Evolutionary conservation across 2,329 filamentous ascomycete species (phyloP).

Genomic region (Scleromitrula shiraiana): DNA sequence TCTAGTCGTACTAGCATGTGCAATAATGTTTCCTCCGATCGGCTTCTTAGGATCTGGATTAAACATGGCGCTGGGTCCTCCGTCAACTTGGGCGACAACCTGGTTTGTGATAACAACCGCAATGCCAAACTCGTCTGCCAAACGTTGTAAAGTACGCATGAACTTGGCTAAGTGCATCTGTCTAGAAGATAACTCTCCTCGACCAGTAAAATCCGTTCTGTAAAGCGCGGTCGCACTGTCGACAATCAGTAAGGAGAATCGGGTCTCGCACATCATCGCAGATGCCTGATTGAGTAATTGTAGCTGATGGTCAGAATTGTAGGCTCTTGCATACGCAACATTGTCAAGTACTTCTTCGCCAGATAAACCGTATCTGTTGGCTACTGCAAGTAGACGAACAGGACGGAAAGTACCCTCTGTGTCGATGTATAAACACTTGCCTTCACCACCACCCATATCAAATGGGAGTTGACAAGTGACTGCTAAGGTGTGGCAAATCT

Average conservation of each 20-base stretch:
- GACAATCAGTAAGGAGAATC: constrained; percentile 91
- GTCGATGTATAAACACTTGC: constrained; percentile 97
- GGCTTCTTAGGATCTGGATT: constrained; percentile 99
- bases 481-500: constrained; percentile 96
- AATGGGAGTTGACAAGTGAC: constrained; percentile 97
- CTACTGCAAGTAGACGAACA: constrained; percentile 82
- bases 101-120: constrained; percentile 98
- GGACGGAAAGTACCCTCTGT: constrained; percentile 96
- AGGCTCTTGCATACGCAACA: constrained; percentile 93
- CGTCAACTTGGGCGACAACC: constrained; percentile 96
- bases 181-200: constrained; percentile 88
- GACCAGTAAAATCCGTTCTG: constrained; percentile 92
- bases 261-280: constrained; percentile 98
- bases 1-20: constrained; percentile 90
- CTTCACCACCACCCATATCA: constrained; percentile 97
- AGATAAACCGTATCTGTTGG: constrained; percentile 86
- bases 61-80: constrained; percentile 94
- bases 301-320: constrained; percentile 97
- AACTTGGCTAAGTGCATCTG: constrained; percentile 87
- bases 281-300: constrained; percentile 91
- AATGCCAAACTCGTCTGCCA: constrained; percentile 83
- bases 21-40: constrained; percentile 97
- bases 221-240: constrained; percentile 95
- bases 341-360: constrained; percentile 98
- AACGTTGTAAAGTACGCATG: constrained; percentile 72